Evolutionary conservation across 2,329 filamentous ascomycete genomes (phyloP).

Genomic region (Akanthomyces muscarius): DNA sequence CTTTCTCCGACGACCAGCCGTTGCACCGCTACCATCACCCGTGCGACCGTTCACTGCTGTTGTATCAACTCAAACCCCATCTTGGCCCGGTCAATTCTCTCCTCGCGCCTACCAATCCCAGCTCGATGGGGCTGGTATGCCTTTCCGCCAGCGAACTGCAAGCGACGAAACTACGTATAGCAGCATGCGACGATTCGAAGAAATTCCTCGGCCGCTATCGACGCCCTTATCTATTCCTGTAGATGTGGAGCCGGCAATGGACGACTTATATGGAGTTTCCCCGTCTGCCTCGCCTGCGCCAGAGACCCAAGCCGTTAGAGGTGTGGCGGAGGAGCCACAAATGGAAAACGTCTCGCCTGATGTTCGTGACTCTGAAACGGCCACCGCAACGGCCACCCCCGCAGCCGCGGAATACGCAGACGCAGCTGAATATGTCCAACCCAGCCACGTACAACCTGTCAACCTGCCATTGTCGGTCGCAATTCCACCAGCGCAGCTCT

Average conservation of each 20-base stretch:
- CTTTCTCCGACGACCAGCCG: conserved; percentile 49
- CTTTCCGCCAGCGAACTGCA: conserved; percentile 30
- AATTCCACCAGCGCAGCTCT: conserved; percentile 26
- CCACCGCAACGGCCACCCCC: conserved; percentile 6
- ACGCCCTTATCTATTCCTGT: conserved; percentile 24
- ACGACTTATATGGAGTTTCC: conserved; percentile 46
- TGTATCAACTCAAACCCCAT: conserved; percentile 8
- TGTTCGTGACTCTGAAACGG: not conserved
- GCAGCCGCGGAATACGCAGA: conserved; percentile 22
- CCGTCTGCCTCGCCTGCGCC: conserved; percentile 40
- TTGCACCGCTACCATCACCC: conserved; percentile 34
- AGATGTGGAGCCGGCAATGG: conserved; percentile 26
- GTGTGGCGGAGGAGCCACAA: not conserved
- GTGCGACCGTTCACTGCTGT: conserved; percentile 21
- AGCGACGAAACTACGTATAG: conserved; percentile 33
- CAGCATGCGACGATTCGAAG: conserved; percentile 25
- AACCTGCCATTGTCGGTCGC: conserved; percentile 26
- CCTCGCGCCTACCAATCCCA: not conserved
- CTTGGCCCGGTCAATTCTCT: conserved; percentile 16
- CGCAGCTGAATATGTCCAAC: conserved; percentile 21
- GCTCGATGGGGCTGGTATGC: conserved; percentile 12
- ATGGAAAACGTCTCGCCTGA: not conserved
- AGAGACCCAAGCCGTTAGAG: not conserved
- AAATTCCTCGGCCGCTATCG: conserved; percentile 29
- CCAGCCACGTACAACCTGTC: conserved; percentile 21